Conservation (phyloP, 331 rosid species). For the Pyracantha coccinea region DNA sequence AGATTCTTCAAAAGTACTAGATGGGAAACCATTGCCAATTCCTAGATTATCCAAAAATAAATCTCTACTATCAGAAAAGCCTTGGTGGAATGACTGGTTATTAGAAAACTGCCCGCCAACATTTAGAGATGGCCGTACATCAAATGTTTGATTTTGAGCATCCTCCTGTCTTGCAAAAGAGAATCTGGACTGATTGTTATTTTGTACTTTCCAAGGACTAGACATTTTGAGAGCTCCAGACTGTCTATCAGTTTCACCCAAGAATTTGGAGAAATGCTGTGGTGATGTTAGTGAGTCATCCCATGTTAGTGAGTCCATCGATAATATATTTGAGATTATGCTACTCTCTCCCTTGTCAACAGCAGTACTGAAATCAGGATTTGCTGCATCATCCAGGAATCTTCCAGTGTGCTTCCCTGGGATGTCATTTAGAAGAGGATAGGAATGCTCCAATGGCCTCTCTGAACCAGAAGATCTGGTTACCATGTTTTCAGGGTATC, state of each 20-base stretch:
- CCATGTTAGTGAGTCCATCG: constrained; percentile 60
- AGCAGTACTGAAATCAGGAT: constrained; percentile 27
- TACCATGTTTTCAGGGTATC: constrained; percentile 40
- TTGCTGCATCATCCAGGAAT: constrained; percentile 32
- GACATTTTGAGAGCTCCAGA: constrained; percentile 32
- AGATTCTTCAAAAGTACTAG: constrained; percentile 40
- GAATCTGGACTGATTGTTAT: constrained; percentile 75
- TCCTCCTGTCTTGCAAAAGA: constrained; percentile 92
- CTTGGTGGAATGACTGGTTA: constrained; percentile 36
- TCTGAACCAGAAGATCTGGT: constrained; percentile 34
- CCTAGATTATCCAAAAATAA: constrained; percentile 36
- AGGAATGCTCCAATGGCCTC: constrained; percentile 24
- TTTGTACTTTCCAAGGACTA: constrained; percentile 63
- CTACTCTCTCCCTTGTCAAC: constrained; percentile 77
- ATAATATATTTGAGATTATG: constrained; percentile 85
- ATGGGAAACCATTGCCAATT: constrained; percentile 40
- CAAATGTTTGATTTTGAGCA: constrained; percentile 34
- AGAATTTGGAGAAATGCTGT: constrained; percentile 46
- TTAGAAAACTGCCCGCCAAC: constrained; percentile 33
- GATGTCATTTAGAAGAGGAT: constrained; percentile 35
- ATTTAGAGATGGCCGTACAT: constrained; percentile 39
- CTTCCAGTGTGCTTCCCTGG: constrained; percentile 34
- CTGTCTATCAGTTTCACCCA: constrained; percentile 53
- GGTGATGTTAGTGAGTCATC: constrained; percentile 56
- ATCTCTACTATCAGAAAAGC: constrained; percentile 46